Percentiles rank a stretch among this genome's conserved stretches.
These are phyloP conservation scores for Lonicera japonica DNA, from an alignment of 129 eudicot species.

Conservation along the genomic window DNA sequence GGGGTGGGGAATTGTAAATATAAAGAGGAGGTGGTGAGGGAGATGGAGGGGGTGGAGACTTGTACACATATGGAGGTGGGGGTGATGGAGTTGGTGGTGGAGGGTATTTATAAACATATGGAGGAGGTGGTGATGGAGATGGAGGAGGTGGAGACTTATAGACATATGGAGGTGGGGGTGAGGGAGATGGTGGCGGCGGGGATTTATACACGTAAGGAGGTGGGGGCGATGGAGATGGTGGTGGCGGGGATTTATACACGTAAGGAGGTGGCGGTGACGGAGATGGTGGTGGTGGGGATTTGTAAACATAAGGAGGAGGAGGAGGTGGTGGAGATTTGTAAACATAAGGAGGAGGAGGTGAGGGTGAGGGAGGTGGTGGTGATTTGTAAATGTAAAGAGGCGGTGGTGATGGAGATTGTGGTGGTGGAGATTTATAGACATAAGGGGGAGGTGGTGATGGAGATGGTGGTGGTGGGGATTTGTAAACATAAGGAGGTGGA, in stretches of 20 bases:
- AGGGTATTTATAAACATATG: neutral
- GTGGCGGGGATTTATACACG: neutral
- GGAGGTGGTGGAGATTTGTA: neutral
- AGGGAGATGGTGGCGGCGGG: neutral
- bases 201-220: neutral
- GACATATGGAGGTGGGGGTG: neutral
- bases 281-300: neutral
- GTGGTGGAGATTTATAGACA: neutral
- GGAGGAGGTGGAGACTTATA: neutral
- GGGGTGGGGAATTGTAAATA: neutral
- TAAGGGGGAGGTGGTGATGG: neutral
- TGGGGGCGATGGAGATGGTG: neutral
- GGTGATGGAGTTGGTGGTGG: neutral
- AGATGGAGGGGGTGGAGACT: neutral
- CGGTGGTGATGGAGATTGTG: neutral
- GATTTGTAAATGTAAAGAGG: neutral
- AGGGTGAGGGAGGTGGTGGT: neutral
- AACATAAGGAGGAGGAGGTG: neutral
- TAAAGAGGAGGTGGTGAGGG: neutral
- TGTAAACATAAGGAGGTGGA: neutral
- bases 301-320: neutral
- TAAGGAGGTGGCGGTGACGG: neutral
- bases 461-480: constrained; percentile 7
- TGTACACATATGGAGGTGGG: neutral
- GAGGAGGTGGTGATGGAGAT: neutral